A percentile compares a stretch with the other conserved stretches of the same genome.
Conservation (phyloP, 768 basidiomycete species). For the Leucogyrophana mollusca region DNA sequence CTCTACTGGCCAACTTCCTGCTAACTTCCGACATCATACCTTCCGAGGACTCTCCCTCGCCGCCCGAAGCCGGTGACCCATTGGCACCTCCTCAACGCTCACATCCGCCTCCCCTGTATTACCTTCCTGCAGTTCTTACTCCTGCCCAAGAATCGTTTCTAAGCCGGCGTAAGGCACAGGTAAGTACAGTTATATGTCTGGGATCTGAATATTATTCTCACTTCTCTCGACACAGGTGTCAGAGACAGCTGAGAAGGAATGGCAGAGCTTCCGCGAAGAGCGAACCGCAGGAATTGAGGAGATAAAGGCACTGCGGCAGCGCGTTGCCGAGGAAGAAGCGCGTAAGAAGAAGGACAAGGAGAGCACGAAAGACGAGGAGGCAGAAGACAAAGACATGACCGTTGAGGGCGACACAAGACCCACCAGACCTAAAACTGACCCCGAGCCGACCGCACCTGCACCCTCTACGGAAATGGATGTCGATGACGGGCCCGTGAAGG, state of each 20-base stretch:
- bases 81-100: conserved; percentile 54
- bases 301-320: conserved; percentile 57
- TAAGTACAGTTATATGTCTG: conserved; percentile 22
- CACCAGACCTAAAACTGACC: neutral
- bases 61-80: conserved; percentile 27
- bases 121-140: conserved; percentile 67
- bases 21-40: conserved; percentile 70
- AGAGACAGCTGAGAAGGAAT: conserved; percentile 67
- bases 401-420: conserved; percentile 20
- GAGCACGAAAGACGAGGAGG: conserved; percentile 30
- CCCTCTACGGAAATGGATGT: conserved; percentile 33
- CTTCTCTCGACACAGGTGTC: conserved; percentile 41
- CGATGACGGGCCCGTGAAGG: conserved; percentile 29
- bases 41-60: conserved; percentile 25
- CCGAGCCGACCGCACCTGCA: conserved; percentile 6
- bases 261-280: conserved; percentile 62
- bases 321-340: conserved; percentile 65
- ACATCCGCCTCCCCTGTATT: conserved; percentile 77
- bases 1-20: conserved; percentile 72
- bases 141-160: conserved; percentile 72
- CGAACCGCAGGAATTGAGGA: conserved; percentile 58
- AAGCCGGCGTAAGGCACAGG: conserved; percentile 60
- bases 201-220: neutral
- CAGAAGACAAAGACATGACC: conserved; percentile 33
- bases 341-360: conserved; percentile 43